Evolutionary conservation across 2,329 filamentous ascomycete species (phyloP), one percentile per base, ranked within the genome.

Genomic region (Colletotrichum siamense): DNA sequence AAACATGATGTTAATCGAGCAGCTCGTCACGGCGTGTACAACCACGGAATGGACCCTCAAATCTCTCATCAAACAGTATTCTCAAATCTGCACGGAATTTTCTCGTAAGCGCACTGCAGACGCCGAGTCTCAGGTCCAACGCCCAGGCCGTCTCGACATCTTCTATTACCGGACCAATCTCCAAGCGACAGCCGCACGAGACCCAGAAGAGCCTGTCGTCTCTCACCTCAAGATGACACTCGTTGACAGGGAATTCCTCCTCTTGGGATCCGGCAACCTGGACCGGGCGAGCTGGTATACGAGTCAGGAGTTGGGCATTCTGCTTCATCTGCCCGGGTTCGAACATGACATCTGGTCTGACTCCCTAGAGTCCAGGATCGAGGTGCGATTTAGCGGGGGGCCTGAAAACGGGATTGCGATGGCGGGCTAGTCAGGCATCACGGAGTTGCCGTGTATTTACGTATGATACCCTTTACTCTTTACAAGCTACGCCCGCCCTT

Each of bases 221-320:
- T 93, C 92, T 6, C 95, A 98, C 84, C 87, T 96, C 73, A 98
- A 98, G 83, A 89, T 96, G 81, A 94, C 92, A 1, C 88, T 96
- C 70, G 90, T 96, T 4, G 95, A 98, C 82, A 88, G 88, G 2
- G 87, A 92, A 77, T 91, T 92, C 24, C 87, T 93, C 2, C 88
- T 97, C 1, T 85, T 97, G 4, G 95, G 95, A 0, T 96, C 94
- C 22, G 95, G 95, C 2, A 98, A 98, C 82, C 92, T 96, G 89
- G 95, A 98, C 84, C 90, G 95, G 2, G 95, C 95, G 9, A 96
- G 94, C 82, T 97, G 94, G 94, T 96, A 92, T 84, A 97, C 95
- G 7, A 96, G 94, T 82, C 95, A 97, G 84, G 95, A 98, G 84
- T 86, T 97, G 26, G 95, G 95, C 2, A 87, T 97, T 34, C 80